Evolutionary conservation across 2,329 filamentous ascomycete genomes (phyloP).

Genomic region (Plenodomus lindquistii): DNA sequence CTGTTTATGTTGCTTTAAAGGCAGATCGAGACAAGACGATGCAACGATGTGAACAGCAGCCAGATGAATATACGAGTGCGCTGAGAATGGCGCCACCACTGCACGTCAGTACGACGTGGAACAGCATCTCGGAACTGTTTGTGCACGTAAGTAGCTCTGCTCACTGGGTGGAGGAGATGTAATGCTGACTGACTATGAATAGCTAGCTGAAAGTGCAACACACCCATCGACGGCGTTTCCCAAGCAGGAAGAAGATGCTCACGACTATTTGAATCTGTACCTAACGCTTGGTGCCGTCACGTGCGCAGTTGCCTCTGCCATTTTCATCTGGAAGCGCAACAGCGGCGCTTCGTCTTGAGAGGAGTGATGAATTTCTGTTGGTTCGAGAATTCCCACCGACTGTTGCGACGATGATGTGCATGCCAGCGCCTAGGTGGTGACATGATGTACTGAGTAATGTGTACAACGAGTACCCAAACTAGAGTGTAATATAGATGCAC

Average conservation of each 20-base stretch:
- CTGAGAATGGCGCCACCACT: slow-evolving; percentile 89
- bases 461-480: too few relatives aligned
- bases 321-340: slow-evolving; percentile 63
- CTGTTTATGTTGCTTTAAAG: slow-evolving; percentile 91
- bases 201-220: slow-evolving; percentile 86
- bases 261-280: slow-evolving; percentile 83
- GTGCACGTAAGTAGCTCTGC: slow-evolving; percentile 60
- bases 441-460: too few relatives aligned
- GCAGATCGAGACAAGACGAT: slow-evolving; percentile 95
- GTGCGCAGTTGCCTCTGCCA: slow-evolving; percentile 61
- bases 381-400: not conserved
- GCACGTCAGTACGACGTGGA: slow-evolving; percentile 94
- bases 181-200: not conserved
- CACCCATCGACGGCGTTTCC: slow-evolving; percentile 88
- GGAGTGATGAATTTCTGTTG: too few relatives aligned
- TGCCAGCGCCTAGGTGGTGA: not conserved
- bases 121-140: slow-evolving; percentile 90
- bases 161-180: not conserved
- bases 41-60: slow-evolving; percentile 85
- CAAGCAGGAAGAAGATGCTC: slow-evolving; percentile 78
- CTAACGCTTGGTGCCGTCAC: slow-evolving; percentile 76
- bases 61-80: slow-evolving; percentile 84
- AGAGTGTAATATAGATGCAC: too few relatives aligned
- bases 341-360: slow-evolving; percentile 14
- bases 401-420: not conserved